A percentile compares a stretch with the other conserved stretches of the same genome.
These are phyloP conservation scores for Exserohilum turcica DNA, from an alignment of 2,329 filamentous ascomycete genomes.

Conservation along the genomic window DNA sequence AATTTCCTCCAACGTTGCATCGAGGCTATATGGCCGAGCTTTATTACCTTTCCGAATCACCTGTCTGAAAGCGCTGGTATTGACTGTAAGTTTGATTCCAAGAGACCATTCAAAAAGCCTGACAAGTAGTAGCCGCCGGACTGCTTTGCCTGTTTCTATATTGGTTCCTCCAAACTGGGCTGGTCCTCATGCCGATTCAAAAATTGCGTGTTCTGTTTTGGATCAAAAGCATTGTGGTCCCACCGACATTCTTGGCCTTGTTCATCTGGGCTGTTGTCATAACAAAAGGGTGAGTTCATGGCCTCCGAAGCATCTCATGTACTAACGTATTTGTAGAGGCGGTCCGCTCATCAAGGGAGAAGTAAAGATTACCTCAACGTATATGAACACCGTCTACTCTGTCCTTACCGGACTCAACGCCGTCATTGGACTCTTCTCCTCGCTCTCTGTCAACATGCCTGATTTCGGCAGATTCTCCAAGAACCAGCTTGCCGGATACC, in stretches of 20 bases:
- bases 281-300: constrained; percentile 42
- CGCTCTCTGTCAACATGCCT: constrained; percentile 58
- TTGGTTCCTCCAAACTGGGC: constrained; percentile 55
- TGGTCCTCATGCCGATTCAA: constrained; percentile 52
- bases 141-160: constrained; percentile 59
- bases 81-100: constrained; percentile 24
- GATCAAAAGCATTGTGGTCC: constrained; percentile 52
- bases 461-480: constrained; percentile 53
- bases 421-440: constrained; percentile 57
- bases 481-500: constrained; percentile 49
- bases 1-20: constrained; percentile 52
- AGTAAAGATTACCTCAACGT: constrained; percentile 43
- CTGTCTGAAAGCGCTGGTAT: constrained; percentile 39
- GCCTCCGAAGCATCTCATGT: not conserved
- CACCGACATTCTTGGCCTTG: constrained; percentile 51
- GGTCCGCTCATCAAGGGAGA: constrained; percentile 50
- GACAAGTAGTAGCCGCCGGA: constrained; percentile 47
- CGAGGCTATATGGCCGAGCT: constrained; percentile 51
- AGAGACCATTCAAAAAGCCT: not conserved
- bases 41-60: constrained; percentile 48
- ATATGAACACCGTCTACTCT: constrained; percentile 53
- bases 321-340: constrained; percentile 24
- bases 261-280: constrained; percentile 54
- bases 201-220: constrained; percentile 53
- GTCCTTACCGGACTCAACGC: constrained; percentile 53